Evolutionary conservation across 2,329 filamentous ascomycete species (phyloP).

Genomic region (Penicillium sp.): DNA sequence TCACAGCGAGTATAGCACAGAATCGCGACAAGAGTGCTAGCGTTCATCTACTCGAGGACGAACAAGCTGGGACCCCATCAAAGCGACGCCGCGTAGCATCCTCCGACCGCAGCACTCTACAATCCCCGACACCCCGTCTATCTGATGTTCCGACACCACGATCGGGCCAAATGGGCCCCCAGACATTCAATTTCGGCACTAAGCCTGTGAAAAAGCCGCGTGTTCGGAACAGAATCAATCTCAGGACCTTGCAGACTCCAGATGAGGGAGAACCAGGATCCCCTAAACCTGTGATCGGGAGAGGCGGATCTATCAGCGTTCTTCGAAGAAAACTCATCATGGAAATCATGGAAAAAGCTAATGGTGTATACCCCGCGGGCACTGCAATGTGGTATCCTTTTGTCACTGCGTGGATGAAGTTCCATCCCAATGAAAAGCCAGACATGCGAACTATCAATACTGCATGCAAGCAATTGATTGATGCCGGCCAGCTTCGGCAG

Average conservation of each 20-base stretch:
- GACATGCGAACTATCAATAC: conserved; percentile 55
- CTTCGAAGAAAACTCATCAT: conserved; percentile 53
- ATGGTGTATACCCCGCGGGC: conserved; percentile 57
- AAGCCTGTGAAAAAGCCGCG: not conserved
- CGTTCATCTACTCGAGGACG: conserved; percentile 7
- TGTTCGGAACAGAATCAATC: not conserved
- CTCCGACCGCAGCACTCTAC: not conserved
- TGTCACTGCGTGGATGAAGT: conserved; percentile 52
- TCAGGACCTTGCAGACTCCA: not conserved
- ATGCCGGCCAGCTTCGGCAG: conserved; percentile 53
- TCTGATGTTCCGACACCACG: not conserved
- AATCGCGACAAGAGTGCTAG: conserved; percentile 6
- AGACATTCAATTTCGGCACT: not conserved
- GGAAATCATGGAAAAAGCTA: conserved; percentile 54
- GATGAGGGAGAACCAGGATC: not conserved
- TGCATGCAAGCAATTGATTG: conserved; percentile 52
- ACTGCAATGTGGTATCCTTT: conserved; percentile 58
- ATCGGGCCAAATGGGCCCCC: not conserved
- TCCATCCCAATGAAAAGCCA: conserved; percentile 47
- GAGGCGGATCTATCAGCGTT: conserved; percentile 46
- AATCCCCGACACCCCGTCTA: not conserved
- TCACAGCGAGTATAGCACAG: not conserved
- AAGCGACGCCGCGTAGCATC: conserved; percentile 16
- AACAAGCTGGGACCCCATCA: conserved; percentile 9
- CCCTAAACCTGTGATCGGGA: conserved; percentile 18